Base-by-base conservation (phyloP, 2,329 filamentous ascomycete species). In the Didymella exigua region DNA sequence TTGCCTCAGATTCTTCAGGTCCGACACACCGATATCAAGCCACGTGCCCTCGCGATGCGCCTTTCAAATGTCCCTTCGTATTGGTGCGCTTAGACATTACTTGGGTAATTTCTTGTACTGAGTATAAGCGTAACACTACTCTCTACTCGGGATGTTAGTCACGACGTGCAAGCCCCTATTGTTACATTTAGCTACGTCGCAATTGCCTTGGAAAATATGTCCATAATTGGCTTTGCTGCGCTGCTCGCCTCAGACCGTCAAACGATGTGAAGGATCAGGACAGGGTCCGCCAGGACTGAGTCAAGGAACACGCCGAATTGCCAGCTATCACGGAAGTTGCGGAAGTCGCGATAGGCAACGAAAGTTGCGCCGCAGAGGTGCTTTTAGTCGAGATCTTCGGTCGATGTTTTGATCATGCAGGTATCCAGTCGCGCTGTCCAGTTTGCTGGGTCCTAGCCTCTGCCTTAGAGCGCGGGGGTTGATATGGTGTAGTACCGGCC, bases 21-120 rank as follows among this genome's bases (percentile, higher is more conserved):
- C 19, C 11, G 16, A 16, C n/a, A 34, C 31, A 3, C 31, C 31
- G 10, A 19, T 10, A 11, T 34, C 31, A 18, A 34, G 14, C 31
- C 31, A 34, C 19, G n/a, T 19, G n/a, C 16, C 31, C 9, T 34
- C 19, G n/a, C 31, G n/a, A n/a, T 34, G 31, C 8, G 31, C 31
- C 4, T 18, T 4, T 8, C 19, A n/a, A 16, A 34, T 10, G n/a
- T 18, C 31, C 6, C n/a, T 18, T 5, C 31, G n/a, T 34, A 16
- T 82, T 0, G 82, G 82, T 1, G 81, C 75, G 19, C 67, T 75
- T 11, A 84, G 65, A n/a, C 77, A 71, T 54, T 84, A 82, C 78
- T 82, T 36, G 74, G 77, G 52, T 81, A 82, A 60, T 81, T 82
- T 29, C 77, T 79, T 2, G 78, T 78, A 1, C 75, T 74, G 1